Evolutionary conservation across 345 rosid species (phyloP), one percentile per base, ranked within the genome.

Genomic region (Turritis glabra): DNA sequence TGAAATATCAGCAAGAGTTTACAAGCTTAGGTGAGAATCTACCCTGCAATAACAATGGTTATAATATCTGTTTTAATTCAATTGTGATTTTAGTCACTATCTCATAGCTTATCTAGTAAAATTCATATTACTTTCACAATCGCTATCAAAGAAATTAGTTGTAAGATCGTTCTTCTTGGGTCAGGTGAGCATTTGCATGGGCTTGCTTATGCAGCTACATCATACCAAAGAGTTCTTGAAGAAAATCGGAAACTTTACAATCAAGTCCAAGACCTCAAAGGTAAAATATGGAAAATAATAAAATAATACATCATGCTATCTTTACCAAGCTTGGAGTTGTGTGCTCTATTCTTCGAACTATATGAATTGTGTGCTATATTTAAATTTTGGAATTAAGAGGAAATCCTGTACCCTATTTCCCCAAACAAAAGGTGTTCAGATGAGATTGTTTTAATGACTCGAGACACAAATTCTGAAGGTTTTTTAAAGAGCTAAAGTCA

Each of bases 221-320:
- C 97, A 78, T 92, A 90, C 83, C 91, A 85, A 78, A 87, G 82
- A 79, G 93, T 95, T 83, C 88, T 91, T 21, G 93, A 90, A 68
- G 99, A 95, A 82, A 92, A 95, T 78, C 87, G 97, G 25, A 92
- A 87, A 85, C 84, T 95, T 72, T 95, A 92, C 82, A 95, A 92
- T 83, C 93, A 90, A 79, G 90, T 95, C 74, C 99, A 95, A 77
- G 97, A 95, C 84, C 86, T 95, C 61, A 95, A 92, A 84, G 99
- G 97, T 94, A 71, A 37, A 25, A 26, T 54, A 12, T 11, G 13
- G 13, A 35, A 15, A 33, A 8, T 12, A 12, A 32, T 33, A 55
- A 38, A 32, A 15, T 2, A 9, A 25, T 37, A 3, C 32, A 52
- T 29, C 3, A 51, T 5, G 52, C 61, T 61, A 53, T 35, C 23